Evolutionary conservation across 2,329 filamentous ascomycete species (phyloP), one percentile per base, ranked within the genome.

Genomic region (Fusarium robinianum): DNA sequence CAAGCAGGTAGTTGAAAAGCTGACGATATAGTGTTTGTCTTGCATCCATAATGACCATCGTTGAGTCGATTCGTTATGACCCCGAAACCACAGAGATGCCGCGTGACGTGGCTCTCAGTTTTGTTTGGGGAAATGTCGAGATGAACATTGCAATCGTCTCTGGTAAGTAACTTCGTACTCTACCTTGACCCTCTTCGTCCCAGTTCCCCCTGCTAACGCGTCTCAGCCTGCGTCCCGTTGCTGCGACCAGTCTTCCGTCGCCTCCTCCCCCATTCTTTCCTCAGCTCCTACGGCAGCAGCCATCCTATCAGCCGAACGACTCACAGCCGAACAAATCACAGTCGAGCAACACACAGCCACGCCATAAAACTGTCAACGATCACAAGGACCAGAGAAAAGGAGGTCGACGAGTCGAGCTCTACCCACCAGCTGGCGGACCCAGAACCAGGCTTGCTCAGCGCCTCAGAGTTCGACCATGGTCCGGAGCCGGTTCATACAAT

Each of bases 91-190:
- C 41, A 3, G 45, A 60, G 21, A 55, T 59, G 51, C 53, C 53
- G 5, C 47, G 47, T 11, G 56, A 55, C 1, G 30, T 48, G 9
- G 51, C 51, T 1, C n/a, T 46, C 8, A 45, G 55, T 11, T 40
- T 51, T 11, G 39, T 54, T 18, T 60, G 56, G 57, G 57, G 48
- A 9, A 18, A 40, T 1, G 56, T 59, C 3, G 57, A 59, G 4
- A 49, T 60, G 4, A 59, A 60, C 9, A 43, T 60, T 1, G 57
- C 53, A 9, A 56, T 59, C 6, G 56, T 60, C 7, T 59, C 56
- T 8, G 53, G 51, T 54, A 41, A 33, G 5, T 18, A 25, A 12
- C 14, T 6, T 1, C 25, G 27, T 6, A 5, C 12, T 15, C 7
- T 9, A 8, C 8, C 19, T 14, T 9, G 8, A 19, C 8, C 8